Percentiles rank a stretch among this genome's conserved stretches.
These are phyloP conservation scores for Ambrosiella cleistominuta DNA, from an alignment of 2,329 filamentous ascomycete genomes.

Conservation along the genomic window DNA sequence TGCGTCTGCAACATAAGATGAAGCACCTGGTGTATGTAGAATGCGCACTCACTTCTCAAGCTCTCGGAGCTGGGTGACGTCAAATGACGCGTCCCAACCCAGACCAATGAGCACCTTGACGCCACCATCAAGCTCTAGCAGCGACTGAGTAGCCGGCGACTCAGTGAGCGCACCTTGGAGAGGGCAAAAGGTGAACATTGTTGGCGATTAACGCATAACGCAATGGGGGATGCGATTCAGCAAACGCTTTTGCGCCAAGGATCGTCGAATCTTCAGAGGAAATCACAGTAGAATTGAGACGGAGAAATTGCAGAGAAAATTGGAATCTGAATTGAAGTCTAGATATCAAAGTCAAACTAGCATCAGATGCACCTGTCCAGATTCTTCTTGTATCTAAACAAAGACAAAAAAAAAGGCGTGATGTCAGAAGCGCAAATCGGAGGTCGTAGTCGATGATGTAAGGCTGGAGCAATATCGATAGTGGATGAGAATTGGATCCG, in stretches of 20 bases:
- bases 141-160: slow-evolving; percentile 78
- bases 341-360: too few species aligned
- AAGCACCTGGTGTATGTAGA: neutral
- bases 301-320: neutral
- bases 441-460: neutral
- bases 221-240: neutral
- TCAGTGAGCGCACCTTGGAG: slow-evolving; percentile 80
- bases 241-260: too few species aligned
- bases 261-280: neutral
- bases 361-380: too few species aligned
- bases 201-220: slow-evolving; percentile 15
- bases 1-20: too few species aligned
- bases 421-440: too few species aligned
- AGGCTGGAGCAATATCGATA: neutral
- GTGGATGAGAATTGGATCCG: too few species aligned
- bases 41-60: slow-evolving; percentile 55
- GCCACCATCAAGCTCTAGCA: slow-evolving; percentile 88
- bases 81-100: slow-evolving; percentile 89
- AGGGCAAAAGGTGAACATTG: slow-evolving; percentile 92
- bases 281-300: neutral
- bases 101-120: slow-evolving; percentile 91
- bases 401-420: too few species aligned
- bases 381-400: too few species aligned
- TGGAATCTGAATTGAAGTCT: too few species aligned
- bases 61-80: slow-evolving; percentile 63